Evolutionary conservation across 2,329 filamentous ascomycete genomes (phyloP).

Genomic region (Aureobasidium namibiae): DNA sequence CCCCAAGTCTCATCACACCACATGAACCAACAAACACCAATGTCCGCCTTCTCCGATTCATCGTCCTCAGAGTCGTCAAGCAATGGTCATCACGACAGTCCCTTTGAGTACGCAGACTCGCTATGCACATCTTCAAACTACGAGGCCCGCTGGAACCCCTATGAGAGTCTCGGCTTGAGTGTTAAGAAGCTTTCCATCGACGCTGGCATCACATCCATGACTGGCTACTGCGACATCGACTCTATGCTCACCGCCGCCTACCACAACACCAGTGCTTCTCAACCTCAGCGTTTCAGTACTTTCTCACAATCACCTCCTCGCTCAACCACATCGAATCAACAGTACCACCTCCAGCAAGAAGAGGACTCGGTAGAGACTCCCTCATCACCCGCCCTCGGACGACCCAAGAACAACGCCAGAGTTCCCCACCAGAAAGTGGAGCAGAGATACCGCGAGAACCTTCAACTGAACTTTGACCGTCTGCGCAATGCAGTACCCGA

Average conservation of each 20-base stretch:
- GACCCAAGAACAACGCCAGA: background rate
- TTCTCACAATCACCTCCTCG: background rate
- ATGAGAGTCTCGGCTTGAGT: background rate
- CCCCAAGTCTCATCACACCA: background rate
- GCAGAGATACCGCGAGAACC: slow-evolving; percentile 11
- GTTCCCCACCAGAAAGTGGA: slow-evolving; percentile 1
- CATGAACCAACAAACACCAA: slow-evolving; percentile 6
- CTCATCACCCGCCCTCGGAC: background rate
- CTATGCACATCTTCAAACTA: background rate
- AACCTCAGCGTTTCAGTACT: slow-evolving; percentile 5
- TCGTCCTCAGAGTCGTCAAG: slow-evolving; percentile 3
- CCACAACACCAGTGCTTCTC: background rate
- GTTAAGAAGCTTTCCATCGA: slow-evolving; percentile 4
- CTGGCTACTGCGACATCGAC: slow-evolving; percentile 12
- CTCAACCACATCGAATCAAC: background rate
- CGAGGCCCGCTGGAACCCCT: background rate
- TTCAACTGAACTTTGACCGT: background rate
- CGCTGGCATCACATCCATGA: slow-evolving; percentile 9
- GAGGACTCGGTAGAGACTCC: background rate
- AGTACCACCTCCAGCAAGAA: background rate
- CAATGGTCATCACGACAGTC: background rate
- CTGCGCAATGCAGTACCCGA: background rate
- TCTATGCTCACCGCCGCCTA: slow-evolving; percentile 3
- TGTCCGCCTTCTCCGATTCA: slow-evolving; percentile 7
- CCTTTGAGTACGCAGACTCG: slow-evolving; percentile 12